Evolutionary conservation across 2,329 filamentous ascomycete species (phyloP).

Genomic region (Epichloe sibirici): DNA sequence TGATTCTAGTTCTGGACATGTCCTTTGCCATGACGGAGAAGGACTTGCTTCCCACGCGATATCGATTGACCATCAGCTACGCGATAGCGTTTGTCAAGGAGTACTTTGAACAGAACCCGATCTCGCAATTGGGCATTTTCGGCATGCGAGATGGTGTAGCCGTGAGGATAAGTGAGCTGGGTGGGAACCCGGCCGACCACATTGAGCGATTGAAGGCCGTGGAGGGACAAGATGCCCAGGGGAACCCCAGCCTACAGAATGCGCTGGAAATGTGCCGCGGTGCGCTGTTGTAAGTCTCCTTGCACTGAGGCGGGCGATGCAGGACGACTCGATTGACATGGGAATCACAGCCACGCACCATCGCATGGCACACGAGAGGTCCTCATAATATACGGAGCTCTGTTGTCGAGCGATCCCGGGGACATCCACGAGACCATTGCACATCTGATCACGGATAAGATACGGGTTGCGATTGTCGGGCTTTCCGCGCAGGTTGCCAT

Average conservation of each 20-base stretch:
- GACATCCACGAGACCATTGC: constrained; percentile 88
- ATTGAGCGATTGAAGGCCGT: constrained; percentile 61
- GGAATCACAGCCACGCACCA: constrained; percentile 58
- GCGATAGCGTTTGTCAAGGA: constrained; percentile 81
- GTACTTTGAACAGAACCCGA: constrained; percentile 97
- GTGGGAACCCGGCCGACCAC: constrained; percentile 83
- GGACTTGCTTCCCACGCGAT: constrained; percentile 79
- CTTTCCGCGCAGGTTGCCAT: constrained; percentile 86
- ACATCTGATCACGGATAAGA: constrained; percentile 65
- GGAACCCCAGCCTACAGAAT: constrained; percentile 78
- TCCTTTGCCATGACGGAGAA: constrained; percentile 92
- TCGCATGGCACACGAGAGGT: constrained; percentile 89
- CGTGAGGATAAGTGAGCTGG: constrained; percentile 74
- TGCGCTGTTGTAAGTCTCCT: constrained; percentile 56
- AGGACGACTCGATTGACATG: neutral
- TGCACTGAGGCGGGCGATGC: too few relatives aligned
- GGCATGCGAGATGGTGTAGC: constrained; percentile 91
- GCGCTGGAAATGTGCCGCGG: constrained; percentile 91
- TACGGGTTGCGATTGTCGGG: constrained; percentile 81
- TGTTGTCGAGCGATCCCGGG: constrained; percentile 82
- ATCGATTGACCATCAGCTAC: constrained; percentile 70
- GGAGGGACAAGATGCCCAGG: constrained; percentile 54
- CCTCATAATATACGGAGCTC: constrained; percentile 80
- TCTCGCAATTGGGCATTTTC: constrained; percentile 85
- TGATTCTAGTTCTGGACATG: constrained; percentile 83